These are phyloP conservation scores for Trichoderma simmonsii DNA, from an alignment of 2,329 filamentous ascomycete species.

Conservation along the genomic window DNA sequence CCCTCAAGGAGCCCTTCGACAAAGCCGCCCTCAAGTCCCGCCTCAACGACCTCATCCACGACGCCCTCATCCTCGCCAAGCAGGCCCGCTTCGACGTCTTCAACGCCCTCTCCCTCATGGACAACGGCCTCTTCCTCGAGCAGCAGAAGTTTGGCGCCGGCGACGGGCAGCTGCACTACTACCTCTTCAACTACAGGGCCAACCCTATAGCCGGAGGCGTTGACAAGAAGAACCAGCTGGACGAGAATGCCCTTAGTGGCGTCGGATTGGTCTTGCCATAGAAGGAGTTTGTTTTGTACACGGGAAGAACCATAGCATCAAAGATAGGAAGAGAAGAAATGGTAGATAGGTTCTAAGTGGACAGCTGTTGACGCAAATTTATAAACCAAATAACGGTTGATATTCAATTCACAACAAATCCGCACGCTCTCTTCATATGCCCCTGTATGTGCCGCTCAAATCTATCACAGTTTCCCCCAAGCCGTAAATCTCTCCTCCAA, in stretches of 20 bases:
- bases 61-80: constrained; percentile 86
- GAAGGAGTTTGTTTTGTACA: constrained; percentile 17
- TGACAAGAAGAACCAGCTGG: constrained; percentile 72
- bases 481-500: constrained; percentile 56
- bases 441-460: background rate
- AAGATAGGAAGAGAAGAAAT: background rate
- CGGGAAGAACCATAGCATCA: background rate
- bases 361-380: background rate
- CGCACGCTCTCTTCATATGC: background rate
- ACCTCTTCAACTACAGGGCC: constrained; percentile 94
- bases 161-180: constrained; percentile 94
- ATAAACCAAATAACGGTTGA: background rate
- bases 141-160: constrained; percentile 93
- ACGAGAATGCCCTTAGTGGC: constrained; percentile 75
- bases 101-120: constrained; percentile 89
- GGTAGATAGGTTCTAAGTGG: background rate
- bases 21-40: constrained; percentile 67
- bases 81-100: constrained; percentile 86
- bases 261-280: constrained; percentile 80
- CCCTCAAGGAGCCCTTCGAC: constrained; percentile 57
- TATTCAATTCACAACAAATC: no score
- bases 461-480: constrained; percentile 45
- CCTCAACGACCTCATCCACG: constrained; percentile 75
- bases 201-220: constrained; percentile 83
- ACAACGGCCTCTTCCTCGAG: constrained; percentile 90